Conservation (phyloP, 2,329 filamentous ascomycete genomes). For the Ceratocystis harringtonii region DNA sequence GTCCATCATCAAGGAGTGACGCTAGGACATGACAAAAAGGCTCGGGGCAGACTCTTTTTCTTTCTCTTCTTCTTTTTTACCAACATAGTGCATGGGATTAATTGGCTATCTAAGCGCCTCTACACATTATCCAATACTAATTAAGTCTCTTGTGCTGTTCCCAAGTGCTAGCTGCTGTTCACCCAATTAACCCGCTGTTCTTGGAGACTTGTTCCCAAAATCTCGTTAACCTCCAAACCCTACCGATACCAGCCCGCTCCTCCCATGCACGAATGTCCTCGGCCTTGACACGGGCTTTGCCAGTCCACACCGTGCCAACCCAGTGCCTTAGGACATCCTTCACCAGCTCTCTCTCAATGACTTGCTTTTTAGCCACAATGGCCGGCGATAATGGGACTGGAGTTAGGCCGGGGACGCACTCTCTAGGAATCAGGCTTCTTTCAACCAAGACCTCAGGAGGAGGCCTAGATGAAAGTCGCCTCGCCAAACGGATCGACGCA, state of each 20-base stretch:
- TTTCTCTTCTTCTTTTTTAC: too few relatives aligned
- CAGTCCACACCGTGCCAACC: conserved; percentile 44
- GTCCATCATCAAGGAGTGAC: background rate
- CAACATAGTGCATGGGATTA: too few relatives aligned
- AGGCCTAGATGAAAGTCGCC: conserved; percentile 44
- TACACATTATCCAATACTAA: background rate
- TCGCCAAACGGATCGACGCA: conserved; percentile 49
- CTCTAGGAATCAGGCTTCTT: conserved; percentile 48
- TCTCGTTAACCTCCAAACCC: conserved; percentile 45
- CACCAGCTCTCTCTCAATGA: conserved; percentile 50
- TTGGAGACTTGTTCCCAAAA: conserved; percentile 48
- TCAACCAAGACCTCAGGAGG: conserved; percentile 45
- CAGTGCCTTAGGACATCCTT: conserved; percentile 52
- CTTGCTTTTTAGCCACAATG: conserved; percentile 46
- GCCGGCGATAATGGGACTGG: conserved; percentile 38
- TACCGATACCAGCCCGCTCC: conserved; percentile 37
- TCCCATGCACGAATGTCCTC: conserved; percentile 34
- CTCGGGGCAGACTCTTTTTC: too few relatives aligned
- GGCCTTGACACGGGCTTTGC: conserved; percentile 36
- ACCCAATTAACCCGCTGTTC: background rate
- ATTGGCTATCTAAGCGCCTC: background rate
- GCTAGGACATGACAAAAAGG: too few relatives aligned
- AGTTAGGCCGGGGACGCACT: conserved; percentile 39
- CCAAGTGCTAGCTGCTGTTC: background rate
- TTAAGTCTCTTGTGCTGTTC: too few relatives aligned